Evolutionary conservation across 2,329 filamentous ascomycete genomes (phyloP).

Genomic region (Fusarium sp.): DNA sequence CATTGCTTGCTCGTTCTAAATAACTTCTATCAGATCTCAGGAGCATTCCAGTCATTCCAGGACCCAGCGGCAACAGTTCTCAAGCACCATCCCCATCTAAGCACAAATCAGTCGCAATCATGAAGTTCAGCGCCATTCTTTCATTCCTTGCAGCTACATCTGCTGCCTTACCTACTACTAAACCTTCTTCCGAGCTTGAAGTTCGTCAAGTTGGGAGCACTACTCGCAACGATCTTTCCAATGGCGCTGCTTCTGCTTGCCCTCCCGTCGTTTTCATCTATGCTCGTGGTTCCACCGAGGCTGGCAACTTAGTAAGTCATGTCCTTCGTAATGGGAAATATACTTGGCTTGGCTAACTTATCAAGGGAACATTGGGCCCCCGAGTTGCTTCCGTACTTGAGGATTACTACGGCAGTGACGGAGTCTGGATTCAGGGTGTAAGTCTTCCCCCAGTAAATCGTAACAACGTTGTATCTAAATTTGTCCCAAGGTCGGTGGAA

Average conservation of each 20-base stretch:
- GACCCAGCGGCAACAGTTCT: neutral
- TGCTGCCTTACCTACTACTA: slow-evolving; percentile 18
- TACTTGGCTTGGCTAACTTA: neutral
- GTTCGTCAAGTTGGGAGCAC: slow-evolving; percentile 31
- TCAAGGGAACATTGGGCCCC: slow-evolving; percentile 52
- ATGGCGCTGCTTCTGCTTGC: slow-evolving; percentile 50
- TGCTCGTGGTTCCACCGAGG: slow-evolving; percentile 57
- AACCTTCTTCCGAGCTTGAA: slow-evolving; percentile 8
- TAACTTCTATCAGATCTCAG: neutral
- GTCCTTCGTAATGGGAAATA: fast-evolving
- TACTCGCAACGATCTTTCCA: slow-evolving; percentile 50
- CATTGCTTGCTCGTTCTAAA: neutral
- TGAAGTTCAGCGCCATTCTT: slow-evolving; percentile 34
- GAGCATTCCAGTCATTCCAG: slow-evolving; percentile 5
- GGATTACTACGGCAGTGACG: slow-evolving; percentile 37
- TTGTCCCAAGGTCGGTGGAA: slow-evolving; percentile 39
- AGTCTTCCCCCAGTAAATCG: fast-evolving
- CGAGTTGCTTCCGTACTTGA: slow-evolving; percentile 50
- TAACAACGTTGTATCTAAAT: fast-evolving
- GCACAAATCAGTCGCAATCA: neutral
- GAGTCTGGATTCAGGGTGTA: slow-evolving; percentile 63
- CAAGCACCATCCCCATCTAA: too few relatives aligned
- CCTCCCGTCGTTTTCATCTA: slow-evolving; percentile 57
- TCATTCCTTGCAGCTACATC: slow-evolving; percentile 30
- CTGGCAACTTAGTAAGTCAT: slow-evolving; percentile 55